phyloP scores from a whole-genome alignment of 1,284 basidiomycete species.

The Irpex sp. region DNA sequence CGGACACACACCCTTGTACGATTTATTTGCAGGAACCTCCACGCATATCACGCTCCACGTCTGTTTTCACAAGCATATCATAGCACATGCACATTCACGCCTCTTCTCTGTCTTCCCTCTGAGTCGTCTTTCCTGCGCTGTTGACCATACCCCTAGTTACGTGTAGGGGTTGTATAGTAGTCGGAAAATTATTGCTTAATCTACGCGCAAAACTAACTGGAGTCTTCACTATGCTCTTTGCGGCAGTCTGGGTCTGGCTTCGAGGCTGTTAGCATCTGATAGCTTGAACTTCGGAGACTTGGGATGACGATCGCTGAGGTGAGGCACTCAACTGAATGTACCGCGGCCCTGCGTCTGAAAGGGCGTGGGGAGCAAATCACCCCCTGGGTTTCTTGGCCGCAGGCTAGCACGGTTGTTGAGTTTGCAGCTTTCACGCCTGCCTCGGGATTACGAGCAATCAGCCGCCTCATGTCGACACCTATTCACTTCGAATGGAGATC shows the following conservation, averaged over 20 bases:
- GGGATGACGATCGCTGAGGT: neutral
- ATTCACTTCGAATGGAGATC: too few relatives aligned
- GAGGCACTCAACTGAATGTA: neutral
- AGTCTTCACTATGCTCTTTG: neutral
- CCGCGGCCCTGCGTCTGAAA: neutral
- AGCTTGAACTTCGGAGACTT: neutral
- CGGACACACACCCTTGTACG: neutral
- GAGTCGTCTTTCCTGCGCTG: neutral
- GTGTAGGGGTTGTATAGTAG: neutral
- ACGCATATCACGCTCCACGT: neutral
- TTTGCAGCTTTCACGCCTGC: neutral
- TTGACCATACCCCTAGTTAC: neutral
- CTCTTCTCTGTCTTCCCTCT: neutral
- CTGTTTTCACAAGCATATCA: neutral
- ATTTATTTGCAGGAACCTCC: neutral
- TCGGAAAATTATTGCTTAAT: neutral
- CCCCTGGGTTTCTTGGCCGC: too few relatives aligned
- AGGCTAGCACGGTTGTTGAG: too few relatives aligned
- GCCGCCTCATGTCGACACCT: too few relatives aligned
- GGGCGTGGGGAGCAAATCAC: neutral
- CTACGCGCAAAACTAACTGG: neutral
- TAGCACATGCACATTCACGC: neutral
- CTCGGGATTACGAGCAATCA: neutral
- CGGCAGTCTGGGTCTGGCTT: neutral
- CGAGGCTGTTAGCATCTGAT: neutral